These are phyloP conservation scores for Aphanomyces euteiches DNA, from an alignment of 352 stramenopile genomes.

Conservation along the genomic window DNA sequence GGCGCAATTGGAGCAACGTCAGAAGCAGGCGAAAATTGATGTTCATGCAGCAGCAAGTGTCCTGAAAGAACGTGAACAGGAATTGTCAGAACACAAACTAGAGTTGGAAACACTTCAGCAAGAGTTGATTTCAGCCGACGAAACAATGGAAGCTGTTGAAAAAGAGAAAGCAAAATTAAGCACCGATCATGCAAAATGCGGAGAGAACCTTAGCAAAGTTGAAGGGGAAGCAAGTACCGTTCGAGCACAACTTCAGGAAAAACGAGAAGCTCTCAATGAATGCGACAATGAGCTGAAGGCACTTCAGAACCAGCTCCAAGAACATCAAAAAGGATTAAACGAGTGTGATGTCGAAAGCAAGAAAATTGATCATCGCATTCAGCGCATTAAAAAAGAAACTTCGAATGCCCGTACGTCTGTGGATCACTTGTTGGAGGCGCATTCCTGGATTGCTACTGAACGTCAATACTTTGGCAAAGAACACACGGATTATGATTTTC, in stretches of 20 bases:
- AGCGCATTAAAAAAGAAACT: constrained; percentile 91
- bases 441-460: constrained; percentile 97
- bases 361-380: constrained; percentile 92
- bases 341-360: constrained; percentile 92
- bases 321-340: constrained; percentile 81
- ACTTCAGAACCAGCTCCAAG: constrained; percentile 74
- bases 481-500: constrained; percentile 98
- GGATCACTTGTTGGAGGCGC: constrained; percentile 88
- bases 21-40: constrained; percentile 71
- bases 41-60: constrained; percentile 55
- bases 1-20: constrained; percentile 68
- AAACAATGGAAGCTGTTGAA: constrained; percentile 26
- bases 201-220: constrained; percentile 34
- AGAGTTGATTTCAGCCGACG: constrained; percentile 40
- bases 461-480: constrained; percentile 96
- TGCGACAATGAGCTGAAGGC: constrained; percentile 90
- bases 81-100: constrained; percentile 66
- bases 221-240: constrained; percentile 60
- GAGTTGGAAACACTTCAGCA: constrained; percentile 55
- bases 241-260: constrained; percentile 62
- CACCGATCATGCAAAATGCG: neutral
- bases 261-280: constrained; percentile 62
- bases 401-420: constrained; percentile 87
- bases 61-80: constrained; percentile 60
- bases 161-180: constrained; percentile 21